Conservation (phyloP, 208 protist genomes). For the Phytomonas sp. region DNA sequence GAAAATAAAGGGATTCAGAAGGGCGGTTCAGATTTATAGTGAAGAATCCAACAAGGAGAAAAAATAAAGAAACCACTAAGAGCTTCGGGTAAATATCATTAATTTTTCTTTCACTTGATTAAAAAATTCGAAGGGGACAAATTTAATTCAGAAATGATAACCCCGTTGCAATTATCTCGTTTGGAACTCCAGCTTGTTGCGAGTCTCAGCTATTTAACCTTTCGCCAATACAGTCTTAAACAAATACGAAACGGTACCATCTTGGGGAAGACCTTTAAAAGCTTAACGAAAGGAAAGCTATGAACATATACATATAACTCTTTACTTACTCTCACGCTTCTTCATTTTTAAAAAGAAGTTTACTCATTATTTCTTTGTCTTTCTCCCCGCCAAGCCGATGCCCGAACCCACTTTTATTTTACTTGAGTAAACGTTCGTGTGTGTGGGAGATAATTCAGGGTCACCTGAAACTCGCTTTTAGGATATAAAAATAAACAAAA, state of each 20-base stretch:
- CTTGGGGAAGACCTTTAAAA: background rate
- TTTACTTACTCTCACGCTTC: background rate
- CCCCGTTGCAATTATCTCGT: background rate
- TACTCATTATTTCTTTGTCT: background rate
- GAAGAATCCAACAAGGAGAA: background rate
- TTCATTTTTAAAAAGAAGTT: background rate
- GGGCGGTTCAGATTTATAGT: background rate
- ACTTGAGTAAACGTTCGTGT: background rate
- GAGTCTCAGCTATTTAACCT: background rate
- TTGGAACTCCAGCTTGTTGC: background rate
- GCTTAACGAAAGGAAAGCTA: background rate
- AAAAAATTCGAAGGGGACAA: background rate
- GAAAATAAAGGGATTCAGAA: background rate
- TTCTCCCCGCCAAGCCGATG: background rate
- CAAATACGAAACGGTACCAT: background rate
- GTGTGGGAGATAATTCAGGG: background rate
- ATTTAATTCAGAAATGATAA: background rate
- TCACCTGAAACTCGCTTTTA: background rate
- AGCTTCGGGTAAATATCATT: background rate
- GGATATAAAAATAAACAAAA: conserved; percentile 1
- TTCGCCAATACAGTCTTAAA: background rate
- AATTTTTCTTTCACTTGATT: background rate
- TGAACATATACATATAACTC: background rate
- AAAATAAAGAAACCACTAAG: background rate
- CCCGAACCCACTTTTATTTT: background rate